Base-by-base conservation (phyloP, 1,139 yeast species). In the Debaryomyces coudertii region DNA sequence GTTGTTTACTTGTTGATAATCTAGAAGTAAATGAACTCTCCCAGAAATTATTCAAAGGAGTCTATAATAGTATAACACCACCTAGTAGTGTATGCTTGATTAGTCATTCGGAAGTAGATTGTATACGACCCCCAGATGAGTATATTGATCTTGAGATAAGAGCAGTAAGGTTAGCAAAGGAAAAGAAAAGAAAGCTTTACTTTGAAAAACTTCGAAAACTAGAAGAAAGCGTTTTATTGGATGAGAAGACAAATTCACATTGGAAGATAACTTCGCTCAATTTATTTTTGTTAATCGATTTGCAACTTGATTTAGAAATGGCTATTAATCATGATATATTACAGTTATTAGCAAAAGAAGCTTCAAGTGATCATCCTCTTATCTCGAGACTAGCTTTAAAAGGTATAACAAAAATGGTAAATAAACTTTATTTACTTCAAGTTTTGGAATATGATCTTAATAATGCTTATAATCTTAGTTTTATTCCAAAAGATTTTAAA, bases 311-410 rank as follows among this genome's bases (percentile, higher is more conserved):
- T 53, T 62, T 77, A 36, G 89, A 85, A 49, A 65, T 80, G 25
- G 70, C 74, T 1, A 65, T 79, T 1, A 72, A 73, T 37, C 59
- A 69, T 4, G 69, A 71, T 1, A 71, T 79, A 0, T 60, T 87
- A 14, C 65, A 65, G 25, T 59, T 79, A 7, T 69, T 90, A 40
- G 71, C 81, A 11, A 68, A 72, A 11, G 79, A 79, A 37, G 79
- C 89, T 0, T 66, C 80, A n/a, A 76, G 80, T 18, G 82, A 82
- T 31, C 97, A 90, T 62, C 97, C 97, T 0, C 69, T 79, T 2
- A 71, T 89, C 36, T 77, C 92, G 1, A 77, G 83, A 46, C 66
- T 80, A 38, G 85, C 89, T 9, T 69, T 86, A 47, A 82, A 80
- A 48, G 88, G 92, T 9, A 62, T 87, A 16, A 71, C 86, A 2